Conservation (phyloP, 192 early-diverging fungal genomes). For the Coemansia sp. region DNA sequence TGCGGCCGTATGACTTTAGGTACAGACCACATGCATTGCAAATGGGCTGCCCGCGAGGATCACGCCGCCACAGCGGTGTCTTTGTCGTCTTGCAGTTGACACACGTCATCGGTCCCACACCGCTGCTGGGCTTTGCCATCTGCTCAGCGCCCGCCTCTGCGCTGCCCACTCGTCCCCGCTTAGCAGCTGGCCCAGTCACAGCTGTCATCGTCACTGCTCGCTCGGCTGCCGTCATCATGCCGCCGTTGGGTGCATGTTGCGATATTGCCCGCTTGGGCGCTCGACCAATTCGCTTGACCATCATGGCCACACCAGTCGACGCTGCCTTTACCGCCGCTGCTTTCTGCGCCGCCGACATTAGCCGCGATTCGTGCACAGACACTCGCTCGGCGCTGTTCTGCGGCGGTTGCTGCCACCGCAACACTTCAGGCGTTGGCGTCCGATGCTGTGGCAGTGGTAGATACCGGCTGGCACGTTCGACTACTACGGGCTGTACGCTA, state of each 20-base stretch:
- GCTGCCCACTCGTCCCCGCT: slow-evolving; percentile 13
- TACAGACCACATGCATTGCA: slow-evolving; percentile 78
- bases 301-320: slow-evolving; percentile 28
- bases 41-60: slow-evolving; percentile 70
- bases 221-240: not conserved
- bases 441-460: slow-evolving; percentile 1
- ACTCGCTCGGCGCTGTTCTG: slow-evolving; percentile 38
- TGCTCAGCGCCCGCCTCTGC: slow-evolving; percentile 1
- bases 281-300: slow-evolving; percentile 32
- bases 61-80: slow-evolving; percentile 79
- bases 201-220: not conserved
- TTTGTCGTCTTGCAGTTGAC: slow-evolving; percentile 76
- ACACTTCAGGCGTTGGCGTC: not conserved
- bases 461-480: slow-evolving; percentile 7
- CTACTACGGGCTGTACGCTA: slow-evolving; percentile 6
- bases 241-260: slow-evolving; percentile 8
- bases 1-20: slow-evolving; percentile 51
- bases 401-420: slow-evolving; percentile 26
- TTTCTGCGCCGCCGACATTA: slow-evolving; percentile 49
- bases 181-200: slow-evolving; percentile 1
- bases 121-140: not conserved
- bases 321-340: slow-evolving; percentile 45
- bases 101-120: slow-evolving; percentile 57
- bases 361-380: slow-evolving; percentile 25
- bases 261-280: slow-evolving; percentile 23